phyloP scores from a whole-genome alignment of 2,329 filamentous ascomycete species.

The Hymenoscyphus fructigenus region DNA sequence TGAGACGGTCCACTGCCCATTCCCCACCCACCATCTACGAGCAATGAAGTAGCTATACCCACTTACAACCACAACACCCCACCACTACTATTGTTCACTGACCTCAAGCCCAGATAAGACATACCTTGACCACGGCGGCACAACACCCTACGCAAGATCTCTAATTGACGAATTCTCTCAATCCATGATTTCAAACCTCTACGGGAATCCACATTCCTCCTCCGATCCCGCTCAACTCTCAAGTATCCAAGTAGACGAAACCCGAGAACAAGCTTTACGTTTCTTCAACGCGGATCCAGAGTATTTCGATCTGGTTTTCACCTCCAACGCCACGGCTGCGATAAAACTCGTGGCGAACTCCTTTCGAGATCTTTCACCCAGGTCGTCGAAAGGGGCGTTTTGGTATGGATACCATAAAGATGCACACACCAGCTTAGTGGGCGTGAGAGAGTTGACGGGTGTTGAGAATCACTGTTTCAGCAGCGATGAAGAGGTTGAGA shows the following conservation, averaged over 20 bases:
- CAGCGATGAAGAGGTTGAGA: constrained; percentile 59
- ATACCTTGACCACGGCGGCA: constrained; percentile 95
- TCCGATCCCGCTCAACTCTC: constrained; percentile 78
- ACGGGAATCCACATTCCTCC: constrained; percentile 89
- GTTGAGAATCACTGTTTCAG: constrained; percentile 61
- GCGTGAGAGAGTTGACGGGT: constrained; percentile 69
- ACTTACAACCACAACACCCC: neutral
- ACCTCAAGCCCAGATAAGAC: constrained; percentile 48
- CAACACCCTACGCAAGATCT: constrained; percentile 76
- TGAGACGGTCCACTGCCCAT: too few relatives aligned
- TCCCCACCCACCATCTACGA: neutral
- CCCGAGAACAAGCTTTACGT: constrained; percentile 67
- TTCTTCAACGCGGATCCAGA: constrained; percentile 82
- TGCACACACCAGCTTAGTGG: constrained; percentile 65
- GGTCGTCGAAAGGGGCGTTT: constrained; percentile 64
- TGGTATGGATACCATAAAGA: constrained; percentile 81
- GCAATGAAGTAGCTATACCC: too few relatives aligned
- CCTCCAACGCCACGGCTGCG: constrained; percentile 87
- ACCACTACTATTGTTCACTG: neutral
- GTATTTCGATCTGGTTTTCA: constrained; percentile 85
- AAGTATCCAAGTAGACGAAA: constrained; percentile 71
- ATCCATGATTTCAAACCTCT: constrained; percentile 75
- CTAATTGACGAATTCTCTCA: constrained; percentile 67
- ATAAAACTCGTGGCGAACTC: constrained; percentile 84
- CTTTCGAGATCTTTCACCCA: constrained; percentile 66